Evolutionary conservation across 1,284 basidiomycete species (phyloP), one percentile per base, ranked within the genome.

Genomic region (Rhodotorula glutinis): DNA sequence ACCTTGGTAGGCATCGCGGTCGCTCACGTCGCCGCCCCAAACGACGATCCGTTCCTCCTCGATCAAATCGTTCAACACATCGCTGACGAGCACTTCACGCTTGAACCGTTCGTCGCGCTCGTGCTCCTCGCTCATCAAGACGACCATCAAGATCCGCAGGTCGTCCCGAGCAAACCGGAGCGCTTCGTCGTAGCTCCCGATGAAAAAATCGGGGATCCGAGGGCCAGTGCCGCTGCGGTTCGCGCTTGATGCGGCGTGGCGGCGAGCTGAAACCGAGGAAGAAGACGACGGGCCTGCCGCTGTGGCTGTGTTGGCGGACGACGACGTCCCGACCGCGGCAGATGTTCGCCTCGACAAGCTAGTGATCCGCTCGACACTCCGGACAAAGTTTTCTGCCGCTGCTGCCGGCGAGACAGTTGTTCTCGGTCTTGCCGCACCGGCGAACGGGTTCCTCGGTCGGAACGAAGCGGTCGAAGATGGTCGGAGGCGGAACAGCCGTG

Each of bases 111-210:
- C 82, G 49, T 89, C 89, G 74, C 94, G 88, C 75, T 95, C 91
- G 74, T 98, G 93, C 75, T 96, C 92, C 46, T 87, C 86, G 75
- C 90, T 92, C 57, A 92, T 87, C n/a, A 98, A 82, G 1, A 97
- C 79, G 2, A 94, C 84, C 73, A 90, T 89, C 0, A 88, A 87
- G 55, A 96, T 83, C 77, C 85, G 85, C 30, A 85, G 81, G 55
- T 94, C 87, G 60, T 82, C 84, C 76, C 91, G 85, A 66, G 90
- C 88, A 23, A 79, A 77, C 56, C 85, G 83, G 67, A 95, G 79
- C 52, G 88, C 88, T 11, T 88, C 85, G 70, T 94, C 90, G 77
- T 98, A 97, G n/a, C 86, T 83, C 0, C 88, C 88, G 7, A 88
- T 78, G 60, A 83, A 86, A 80, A 96, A 93, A 3, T 60, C 60